A percentile compares a stretch with the other conserved stretches of the same genome.
These are phyloP conservation scores for Epichloe amarillans DNA, from an alignment of 2,329 filamentous ascomycete species.

Conservation along the genomic window DNA sequence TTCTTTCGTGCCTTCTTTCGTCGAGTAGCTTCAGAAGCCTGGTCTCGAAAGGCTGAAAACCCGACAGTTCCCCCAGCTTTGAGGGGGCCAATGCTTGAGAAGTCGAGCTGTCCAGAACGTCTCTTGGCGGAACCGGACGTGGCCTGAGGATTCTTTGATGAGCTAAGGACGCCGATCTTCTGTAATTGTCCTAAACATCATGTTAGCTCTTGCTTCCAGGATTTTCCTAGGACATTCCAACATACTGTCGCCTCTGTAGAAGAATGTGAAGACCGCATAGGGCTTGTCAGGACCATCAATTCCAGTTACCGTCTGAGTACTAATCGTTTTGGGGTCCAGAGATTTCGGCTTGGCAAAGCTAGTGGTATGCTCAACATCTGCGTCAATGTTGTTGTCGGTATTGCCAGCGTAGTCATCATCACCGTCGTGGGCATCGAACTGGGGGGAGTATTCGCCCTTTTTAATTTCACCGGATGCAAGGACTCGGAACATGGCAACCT, in stretches of 20 bases:
- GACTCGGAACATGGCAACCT: slow-evolving; percentile 91
- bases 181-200: slow-evolving; percentile 65
- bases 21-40: slow-evolving; percentile 38
- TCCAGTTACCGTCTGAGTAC: slow-evolving; percentile 96
- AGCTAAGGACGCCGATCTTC: slow-evolving; percentile 82
- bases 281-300: slow-evolving; percentile 94
- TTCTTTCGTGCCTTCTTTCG: slow-evolving; percentile 48
- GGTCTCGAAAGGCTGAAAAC: slow-evolving; percentile 77
- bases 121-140: slow-evolving; percentile 55
- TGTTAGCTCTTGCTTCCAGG: neutral
- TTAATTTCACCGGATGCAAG: slow-evolving; percentile 94
- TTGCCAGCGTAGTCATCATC: slow-evolving; percentile 55
- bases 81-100: slow-evolving; percentile 70
- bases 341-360: slow-evolving; percentile 96
- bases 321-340: slow-evolving; percentile 91
- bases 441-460: slow-evolving; percentile 94
- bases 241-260: slow-evolving; percentile 91
- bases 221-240: slow-evolving; percentile 12
- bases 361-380: slow-evolving; percentile 89
- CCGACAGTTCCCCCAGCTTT: slow-evolving; percentile 82
- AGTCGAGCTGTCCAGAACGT: slow-evolving; percentile 71
- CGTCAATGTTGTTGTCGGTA: slow-evolving; percentile 50
- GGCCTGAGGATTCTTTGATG: slow-evolving; percentile 50
- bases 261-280: slow-evolving; percentile 94
- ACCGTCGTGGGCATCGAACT: slow-evolving; percentile 93